A percentile compares a stretch with the other conserved stretches of the same genome.
Conservation (phyloP, 108 stramenopile species). For the Nannochloropsis salina region DNA sequence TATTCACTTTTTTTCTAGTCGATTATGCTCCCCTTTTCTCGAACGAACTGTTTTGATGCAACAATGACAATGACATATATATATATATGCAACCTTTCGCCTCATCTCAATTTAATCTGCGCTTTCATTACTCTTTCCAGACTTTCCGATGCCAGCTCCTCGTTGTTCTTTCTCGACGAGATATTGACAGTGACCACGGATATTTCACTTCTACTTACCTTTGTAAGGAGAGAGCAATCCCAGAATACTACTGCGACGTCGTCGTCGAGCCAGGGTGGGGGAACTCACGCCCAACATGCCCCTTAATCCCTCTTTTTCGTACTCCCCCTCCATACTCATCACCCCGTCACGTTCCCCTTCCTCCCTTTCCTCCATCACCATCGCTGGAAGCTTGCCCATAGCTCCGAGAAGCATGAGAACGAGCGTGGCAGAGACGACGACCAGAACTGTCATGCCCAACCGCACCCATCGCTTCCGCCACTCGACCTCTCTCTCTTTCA, state of each 20-base stretch:
- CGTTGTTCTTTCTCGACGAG: no score
- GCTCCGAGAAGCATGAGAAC: background rate
- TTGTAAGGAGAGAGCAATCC: background rate
- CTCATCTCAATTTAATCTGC: no score
- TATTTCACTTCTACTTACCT: background rate
- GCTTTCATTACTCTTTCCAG: no score
- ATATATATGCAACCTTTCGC: no score
- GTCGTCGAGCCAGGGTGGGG: background rate
- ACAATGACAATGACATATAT: no score
- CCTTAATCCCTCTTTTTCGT: background rate
- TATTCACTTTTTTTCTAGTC: no score
- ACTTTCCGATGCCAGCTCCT: no score
- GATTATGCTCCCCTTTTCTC: no score
- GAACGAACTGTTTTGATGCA: no score
- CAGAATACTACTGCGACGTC: background rate
- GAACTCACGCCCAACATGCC: slow-evolving; percentile 19
- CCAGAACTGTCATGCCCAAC: background rate
- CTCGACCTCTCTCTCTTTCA: background rate
- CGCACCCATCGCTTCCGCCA: background rate
- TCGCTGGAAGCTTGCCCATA: slow-evolving; percentile 11
- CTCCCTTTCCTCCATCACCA: slow-evolving; percentile 11
- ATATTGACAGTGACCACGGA: no score
- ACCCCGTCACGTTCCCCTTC: background rate
- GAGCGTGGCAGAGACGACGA: background rate
- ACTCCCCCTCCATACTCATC: background rate